Base-by-base conservation (phyloP, 768 basidiomycete species). In the Rhizopogon vinicolor region DNA sequence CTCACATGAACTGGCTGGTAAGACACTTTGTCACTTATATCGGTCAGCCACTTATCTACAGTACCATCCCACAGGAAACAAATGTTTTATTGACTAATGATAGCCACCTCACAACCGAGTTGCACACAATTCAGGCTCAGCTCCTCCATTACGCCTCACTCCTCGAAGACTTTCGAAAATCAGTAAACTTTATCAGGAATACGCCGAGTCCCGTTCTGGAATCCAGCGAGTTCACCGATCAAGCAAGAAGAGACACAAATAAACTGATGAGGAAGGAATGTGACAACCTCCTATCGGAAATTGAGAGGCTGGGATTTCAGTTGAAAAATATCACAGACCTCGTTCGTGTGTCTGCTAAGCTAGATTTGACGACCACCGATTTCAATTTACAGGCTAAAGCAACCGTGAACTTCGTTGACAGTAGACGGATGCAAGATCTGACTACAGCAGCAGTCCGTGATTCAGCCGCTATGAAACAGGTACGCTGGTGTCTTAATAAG, bases 61-160 rank as follows among this genome's bases (percentile, higher is more conserved):
- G 1, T 53, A 44, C 8, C 46, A 45, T 51, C 14, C 10, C 14
- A 16, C 55, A 83, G 80, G 82, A 84, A 75, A 63, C 72, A 5
- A 55, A 67, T 5, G 75, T 75, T 1, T 65, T 74, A 42, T 58
- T 51, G 1, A 74, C 70, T 10, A 73, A 69, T 57, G 73, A 75
- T 48, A 72, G 68, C 41, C 44, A 60, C 3, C 66, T 80, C 18
- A 83, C 83, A 3, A 76, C 77, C 19, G 81, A 84, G 59, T 66
- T 85, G 28, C 82, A 84, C 63, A 74, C 77, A 56, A 63, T 84
- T 19, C 80, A 81, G 44, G 84, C 84, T 0, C 81, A 83, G 62
- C 67, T 85, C 3, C 66, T 84, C 31, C 80, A 84, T 58, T 83
- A 83, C 62, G 73, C 75, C n/a, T 75, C 77, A 7, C 75, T 85